Evolutionary conservation across 1,139 yeast species (phyloP).

Genomic region (Wickerhamomyces sp.): DNA sequence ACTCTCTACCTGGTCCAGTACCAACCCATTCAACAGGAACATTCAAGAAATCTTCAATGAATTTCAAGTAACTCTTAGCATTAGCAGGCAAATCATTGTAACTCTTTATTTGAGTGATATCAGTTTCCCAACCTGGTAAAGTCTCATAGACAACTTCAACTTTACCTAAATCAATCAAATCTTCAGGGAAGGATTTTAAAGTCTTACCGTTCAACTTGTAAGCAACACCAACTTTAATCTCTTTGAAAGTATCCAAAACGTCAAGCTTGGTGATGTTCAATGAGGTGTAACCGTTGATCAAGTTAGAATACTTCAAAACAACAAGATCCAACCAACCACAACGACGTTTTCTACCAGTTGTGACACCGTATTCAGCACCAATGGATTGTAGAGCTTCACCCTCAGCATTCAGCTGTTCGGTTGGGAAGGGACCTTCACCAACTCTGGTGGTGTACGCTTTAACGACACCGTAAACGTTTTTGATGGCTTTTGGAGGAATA

Average conservation of each 20-base stretch:
- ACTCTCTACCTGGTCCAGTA: slow-evolving; percentile 95
- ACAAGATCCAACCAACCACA: slow-evolving; percentile 99
- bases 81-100: slow-evolving; percentile 82
- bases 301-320: slow-evolving; percentile 82
- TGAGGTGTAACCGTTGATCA: slow-evolving; percentile 91
- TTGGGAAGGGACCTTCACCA: slow-evolving; percentile 99
- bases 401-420: slow-evolving; percentile 83
- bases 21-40: slow-evolving; percentile 97
- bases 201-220: slow-evolving; percentile 75
- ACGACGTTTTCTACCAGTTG: slow-evolving; percentile 98
- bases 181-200: slow-evolving; percentile 86
- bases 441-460: slow-evolving; percentile 98
- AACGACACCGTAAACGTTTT: slow-evolving; percentile 88
- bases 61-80: slow-evolving; percentile 78
- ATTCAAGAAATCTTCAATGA: slow-evolving; percentile 74
- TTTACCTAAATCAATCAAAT: slow-evolving; percentile 69
- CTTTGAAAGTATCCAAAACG: slow-evolving; percentile 84
- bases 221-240: slow-evolving; percentile 80
- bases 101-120: slow-evolving; percentile 64
- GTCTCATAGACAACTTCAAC: slow-evolving; percentile 90
- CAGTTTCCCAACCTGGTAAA: slow-evolving; percentile 90
- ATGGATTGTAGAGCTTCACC: slow-evolving; percentile 87
- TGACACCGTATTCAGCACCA: slow-evolving; percentile 96
- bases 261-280: slow-evolving; percentile 94
- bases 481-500: slow-evolving; percentile 78